phyloP scores from a whole-genome alignment of 495 filamentous ascomycete genomes.

The Trichoderma reesei region DNA sequence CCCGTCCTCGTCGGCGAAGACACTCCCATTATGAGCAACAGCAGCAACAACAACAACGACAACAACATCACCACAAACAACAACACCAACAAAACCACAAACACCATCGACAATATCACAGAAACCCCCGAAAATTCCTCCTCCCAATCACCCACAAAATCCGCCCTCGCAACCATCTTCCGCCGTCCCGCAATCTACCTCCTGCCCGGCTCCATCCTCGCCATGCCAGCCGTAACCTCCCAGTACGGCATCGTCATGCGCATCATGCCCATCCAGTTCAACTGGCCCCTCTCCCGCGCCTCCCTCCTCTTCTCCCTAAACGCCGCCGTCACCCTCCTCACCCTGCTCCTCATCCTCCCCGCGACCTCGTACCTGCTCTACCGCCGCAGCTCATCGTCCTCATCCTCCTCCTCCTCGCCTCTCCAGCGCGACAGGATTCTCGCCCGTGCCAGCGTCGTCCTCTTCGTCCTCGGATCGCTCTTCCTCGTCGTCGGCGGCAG shows the following conservation, averaged over 20 bases:
- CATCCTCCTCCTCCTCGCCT: background rate
- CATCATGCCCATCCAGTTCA: conserved; percentile 4
- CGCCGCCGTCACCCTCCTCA: conserved; percentile 4
- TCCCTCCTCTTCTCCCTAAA: background rate
- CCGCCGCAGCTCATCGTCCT: background rate
- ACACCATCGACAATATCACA: too few relatives aligned
- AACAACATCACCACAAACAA: background rate
- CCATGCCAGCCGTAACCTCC: background rate
- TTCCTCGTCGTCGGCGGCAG: background rate
- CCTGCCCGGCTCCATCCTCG: background rate
- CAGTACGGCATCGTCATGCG: background rate
- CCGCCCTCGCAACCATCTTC: background rate
- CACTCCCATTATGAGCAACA: background rate
- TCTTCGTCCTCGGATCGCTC: background rate
- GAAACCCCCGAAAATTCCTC: too few relatives aligned
- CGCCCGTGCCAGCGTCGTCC: background rate
- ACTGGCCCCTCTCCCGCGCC: background rate
- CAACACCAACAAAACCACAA: background rate
- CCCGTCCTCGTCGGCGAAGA: background rate
- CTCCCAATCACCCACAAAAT: background rate
- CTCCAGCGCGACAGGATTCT: background rate
- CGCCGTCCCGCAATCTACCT: background rate
- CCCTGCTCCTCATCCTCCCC: background rate
- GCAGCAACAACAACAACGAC: background rate
- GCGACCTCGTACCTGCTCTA: background rate